A percentile compares a stretch with the other conserved stretches of the same genome.
Evolutionary conservation across 2,329 filamentous ascomycete species (phyloP).

Genomic region (Trichophyton simii): DNA sequence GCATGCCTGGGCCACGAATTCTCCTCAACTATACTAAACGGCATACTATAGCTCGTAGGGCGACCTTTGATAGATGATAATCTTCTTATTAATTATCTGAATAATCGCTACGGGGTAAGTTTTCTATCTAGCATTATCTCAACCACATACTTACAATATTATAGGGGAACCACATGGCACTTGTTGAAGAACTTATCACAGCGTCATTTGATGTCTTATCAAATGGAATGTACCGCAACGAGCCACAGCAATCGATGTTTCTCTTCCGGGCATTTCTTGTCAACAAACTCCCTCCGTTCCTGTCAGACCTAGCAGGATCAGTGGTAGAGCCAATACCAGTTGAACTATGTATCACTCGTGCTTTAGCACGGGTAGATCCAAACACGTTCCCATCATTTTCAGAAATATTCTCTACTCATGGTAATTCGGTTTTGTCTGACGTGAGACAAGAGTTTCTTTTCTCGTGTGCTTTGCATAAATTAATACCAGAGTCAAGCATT

Average conservation of each 20-base stretch:
- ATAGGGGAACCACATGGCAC: slow-evolving; percentile 62
- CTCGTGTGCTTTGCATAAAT: slow-evolving; percentile 72
- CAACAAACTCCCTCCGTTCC: slow-evolving; percentile 53
- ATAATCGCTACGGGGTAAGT: slow-evolving; percentile 67
- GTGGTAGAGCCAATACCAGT: slow-evolving; percentile 48
- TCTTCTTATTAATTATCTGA: slow-evolving; percentile 64
- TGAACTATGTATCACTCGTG: slow-evolving; percentile 54
- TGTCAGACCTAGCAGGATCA: slow-evolving; percentile 45
- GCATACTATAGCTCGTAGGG: slow-evolving; percentile 52
- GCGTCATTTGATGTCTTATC: slow-evolving; percentile 83
- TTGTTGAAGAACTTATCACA: slow-evolving; percentile 70
- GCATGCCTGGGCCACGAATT: background rate
- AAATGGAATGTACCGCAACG: slow-evolving; percentile 65
- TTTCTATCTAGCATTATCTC: background rate
- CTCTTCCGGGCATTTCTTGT: slow-evolving; percentile 78
- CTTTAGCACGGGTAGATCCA: slow-evolving; percentile 50
- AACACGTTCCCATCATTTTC: slow-evolving; percentile 53
- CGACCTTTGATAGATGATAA: slow-evolving; percentile 74
- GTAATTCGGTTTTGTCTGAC: slow-evolving; percentile 47
- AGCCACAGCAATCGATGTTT: slow-evolving; percentile 49
- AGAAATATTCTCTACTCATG: slow-evolving; percentile 49
- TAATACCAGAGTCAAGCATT: slow-evolving; percentile 69
- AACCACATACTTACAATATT: background rate
- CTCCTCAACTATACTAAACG: slow-evolving; percentile 21
- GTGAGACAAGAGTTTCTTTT: slow-evolving; percentile 78